Conservation (phyloP, 371 early-diverging fungal genomes). For the Dichotomocladium elegans region DNA sequence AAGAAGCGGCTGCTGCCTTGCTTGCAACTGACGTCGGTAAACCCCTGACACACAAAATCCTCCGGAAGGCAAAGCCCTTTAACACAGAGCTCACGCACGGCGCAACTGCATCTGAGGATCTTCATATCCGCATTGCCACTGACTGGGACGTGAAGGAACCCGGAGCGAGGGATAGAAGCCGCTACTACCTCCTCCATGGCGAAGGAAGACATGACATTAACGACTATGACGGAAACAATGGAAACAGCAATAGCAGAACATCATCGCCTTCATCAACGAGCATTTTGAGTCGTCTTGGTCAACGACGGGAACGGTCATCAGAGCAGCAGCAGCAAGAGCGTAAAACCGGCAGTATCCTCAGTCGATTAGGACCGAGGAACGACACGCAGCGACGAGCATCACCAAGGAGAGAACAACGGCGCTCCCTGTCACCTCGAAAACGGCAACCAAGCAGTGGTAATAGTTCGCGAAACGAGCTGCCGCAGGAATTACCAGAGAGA, state of each 20-base stretch:
- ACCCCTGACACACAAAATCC: slow-evolving; percentile 18
- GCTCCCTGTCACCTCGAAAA: slow-evolving; percentile 4
- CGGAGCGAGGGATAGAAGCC: slow-evolving; percentile 47
- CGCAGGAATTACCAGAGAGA: slow-evolving; percentile 8
- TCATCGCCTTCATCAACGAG: not conserved
- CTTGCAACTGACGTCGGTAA: slow-evolving; percentile 12
- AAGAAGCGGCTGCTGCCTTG: slow-evolving; percentile 28
- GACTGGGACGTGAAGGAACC: slow-evolving; percentile 46
- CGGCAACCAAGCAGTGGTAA: not conserved
- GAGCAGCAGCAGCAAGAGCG: not conserved
- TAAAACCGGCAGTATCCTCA: not conserved
- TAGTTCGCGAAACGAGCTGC: no score
- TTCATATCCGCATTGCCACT: slow-evolving; percentile 43
- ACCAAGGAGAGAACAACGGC: not conserved
- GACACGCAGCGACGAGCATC: not conserved
- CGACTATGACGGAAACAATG: not conserved
- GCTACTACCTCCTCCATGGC: slow-evolving; percentile 52
- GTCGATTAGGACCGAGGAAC: slow-evolving; percentile 9
- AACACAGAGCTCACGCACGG: not conserved
- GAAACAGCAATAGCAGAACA: not conserved
- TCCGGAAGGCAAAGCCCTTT: slow-evolving; percentile 27
- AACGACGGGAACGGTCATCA: not conserved
- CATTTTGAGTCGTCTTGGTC: not conserved
- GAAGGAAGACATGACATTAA: slow-evolving; percentile 8
- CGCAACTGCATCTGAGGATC: slow-evolving; percentile 5